Percentiles rank a stretch among this genome's conserved stretches.
Evolutionary conservation across 805 yeast species (phyloP).

Genomic region (Barnettozyma vustinii): DNA sequence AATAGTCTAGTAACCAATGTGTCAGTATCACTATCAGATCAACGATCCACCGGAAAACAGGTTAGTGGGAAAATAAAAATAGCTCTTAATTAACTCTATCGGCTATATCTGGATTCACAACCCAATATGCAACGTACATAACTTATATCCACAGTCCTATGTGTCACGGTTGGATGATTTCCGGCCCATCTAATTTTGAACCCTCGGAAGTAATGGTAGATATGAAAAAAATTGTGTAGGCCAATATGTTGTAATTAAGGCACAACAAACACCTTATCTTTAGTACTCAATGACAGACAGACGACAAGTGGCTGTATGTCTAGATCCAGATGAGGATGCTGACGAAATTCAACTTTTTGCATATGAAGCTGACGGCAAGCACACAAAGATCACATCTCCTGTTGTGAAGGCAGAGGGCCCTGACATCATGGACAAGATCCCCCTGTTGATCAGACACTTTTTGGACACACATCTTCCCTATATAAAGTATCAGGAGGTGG

Average conservation of each 20-base stretch:
- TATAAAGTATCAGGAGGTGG: conserved; percentile 17
- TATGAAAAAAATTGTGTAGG: neutral
- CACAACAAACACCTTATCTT: neutral
- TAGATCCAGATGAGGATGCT: conserved; percentile 9
- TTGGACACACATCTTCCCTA: conserved; percentile 20
- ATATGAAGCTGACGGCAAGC: conserved; percentile 7
- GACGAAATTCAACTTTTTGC: conserved; percentile 8
- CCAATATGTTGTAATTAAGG: neutral
- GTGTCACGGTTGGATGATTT: too few relatives aligned
- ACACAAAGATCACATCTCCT: conserved; percentile 9
- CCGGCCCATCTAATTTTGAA: too few relatives aligned
- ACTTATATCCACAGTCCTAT: too few relatives aligned
- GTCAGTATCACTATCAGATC: too few relatives aligned
- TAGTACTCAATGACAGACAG: neutral
- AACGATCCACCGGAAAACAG: too few relatives aligned
- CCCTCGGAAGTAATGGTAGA: neutral
- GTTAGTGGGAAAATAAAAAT: too few relatives aligned
- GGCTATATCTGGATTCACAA: too few relatives aligned
- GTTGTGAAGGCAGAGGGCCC: neutral
- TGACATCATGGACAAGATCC: conserved; percentile 4
- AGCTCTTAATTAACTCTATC: too few relatives aligned
- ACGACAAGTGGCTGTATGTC: conserved; percentile 4
- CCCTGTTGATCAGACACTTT: neutral
- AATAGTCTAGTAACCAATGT: too few relatives aligned
- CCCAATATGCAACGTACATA: too few relatives aligned